Base-by-base conservation (phyloP, 768 basidiomycete species). In the Lactarius sanguifluus region DNA sequence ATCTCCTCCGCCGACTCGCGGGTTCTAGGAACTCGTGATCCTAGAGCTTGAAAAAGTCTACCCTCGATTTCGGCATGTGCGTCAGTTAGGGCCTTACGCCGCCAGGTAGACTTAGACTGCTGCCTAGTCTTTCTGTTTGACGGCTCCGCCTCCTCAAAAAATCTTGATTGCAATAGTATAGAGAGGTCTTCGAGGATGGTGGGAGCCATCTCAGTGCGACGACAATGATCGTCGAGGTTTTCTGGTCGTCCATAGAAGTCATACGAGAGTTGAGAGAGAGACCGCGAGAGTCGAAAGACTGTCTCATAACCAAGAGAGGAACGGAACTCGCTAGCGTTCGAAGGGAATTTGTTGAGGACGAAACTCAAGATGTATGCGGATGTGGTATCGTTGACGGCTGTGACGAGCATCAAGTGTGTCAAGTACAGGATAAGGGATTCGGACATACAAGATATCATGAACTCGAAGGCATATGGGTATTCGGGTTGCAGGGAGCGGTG, bases 391-490 rank as follows among this genome's bases (percentile, higher is more conserved):
- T n/a, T 15, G 57, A 67, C 4, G n/a, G 58, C 66, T 67, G 43
- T 59, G 58, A 43, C 30, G 41, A 40, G 32, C 1, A 7, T 67
- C 41, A 67, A 38, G 5, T 9, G 25, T 3, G 20, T 5, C 28
- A 32, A 20, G 13, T 1, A 16, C 12, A 5, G 7, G 12, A 23
- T 9, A n/a, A 47, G 13, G n/a, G 2, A 3, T 5, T 3, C 9
- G 15, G 13, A 10, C 52, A 43, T 32, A 67, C 66, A 36, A 12
- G 62, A 67, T 36, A 64, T 15, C 10, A 67, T 67, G 41, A 67
- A 67, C 25, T 67, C 66, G 10, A 67, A 56, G 2, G 57, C 58
- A 23, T 64, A 67, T 16, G 62, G 66, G 16, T 56, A 43, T 1
- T 59, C 62, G 0, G 62, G 62, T 15, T 55, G 62, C 32, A 67